These are phyloP conservation scores for Quercus gilva DNA, from an alignment of 306 rosid genomes.

Conservation along the genomic window DNA sequence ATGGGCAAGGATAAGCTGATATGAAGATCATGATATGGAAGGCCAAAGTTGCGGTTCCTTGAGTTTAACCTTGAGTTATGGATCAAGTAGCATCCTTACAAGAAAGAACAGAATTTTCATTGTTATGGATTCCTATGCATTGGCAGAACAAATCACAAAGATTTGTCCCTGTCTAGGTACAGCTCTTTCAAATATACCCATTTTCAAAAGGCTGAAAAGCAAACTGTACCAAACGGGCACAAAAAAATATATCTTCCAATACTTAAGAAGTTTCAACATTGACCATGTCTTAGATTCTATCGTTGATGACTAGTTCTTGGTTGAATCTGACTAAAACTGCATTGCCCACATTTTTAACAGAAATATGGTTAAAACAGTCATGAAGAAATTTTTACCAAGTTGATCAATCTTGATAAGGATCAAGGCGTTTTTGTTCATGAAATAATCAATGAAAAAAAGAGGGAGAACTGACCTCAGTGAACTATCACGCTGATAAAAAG, in stretches of 20 bases:
- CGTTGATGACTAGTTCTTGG: not conserved
- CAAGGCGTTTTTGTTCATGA: not conserved
- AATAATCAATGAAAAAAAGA: not conserved
- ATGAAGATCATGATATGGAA: not conserved
- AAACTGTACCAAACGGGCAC: not conserved
- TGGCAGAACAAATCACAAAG: not conserved
- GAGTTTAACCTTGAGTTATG: not conserved
- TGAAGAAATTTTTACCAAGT: not conserved
- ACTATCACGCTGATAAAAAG: slow-evolving; percentile 37
- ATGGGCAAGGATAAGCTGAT: not conserved
- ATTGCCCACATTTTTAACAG: not conserved
- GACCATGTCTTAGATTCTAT: not conserved
- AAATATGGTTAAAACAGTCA: not conserved
- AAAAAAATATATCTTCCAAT: not conserved
- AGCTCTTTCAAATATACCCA: too few relatives aligned
- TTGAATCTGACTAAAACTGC: not conserved
- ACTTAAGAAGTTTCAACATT: not conserved
- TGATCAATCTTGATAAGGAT: not conserved
- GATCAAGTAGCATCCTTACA: not conserved
- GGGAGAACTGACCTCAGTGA: slow-evolving; percentile 43
- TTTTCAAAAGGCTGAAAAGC: too few relatives aligned
- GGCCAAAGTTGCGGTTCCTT: not conserved
- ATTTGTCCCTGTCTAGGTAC: not conserved
- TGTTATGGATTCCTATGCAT: not conserved
- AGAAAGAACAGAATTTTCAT: not conserved